phyloP scores from a whole-genome alignment of 2,329 filamentous ascomycete species.

The Ophiocordyceps camponoti-floridani region DNA sequence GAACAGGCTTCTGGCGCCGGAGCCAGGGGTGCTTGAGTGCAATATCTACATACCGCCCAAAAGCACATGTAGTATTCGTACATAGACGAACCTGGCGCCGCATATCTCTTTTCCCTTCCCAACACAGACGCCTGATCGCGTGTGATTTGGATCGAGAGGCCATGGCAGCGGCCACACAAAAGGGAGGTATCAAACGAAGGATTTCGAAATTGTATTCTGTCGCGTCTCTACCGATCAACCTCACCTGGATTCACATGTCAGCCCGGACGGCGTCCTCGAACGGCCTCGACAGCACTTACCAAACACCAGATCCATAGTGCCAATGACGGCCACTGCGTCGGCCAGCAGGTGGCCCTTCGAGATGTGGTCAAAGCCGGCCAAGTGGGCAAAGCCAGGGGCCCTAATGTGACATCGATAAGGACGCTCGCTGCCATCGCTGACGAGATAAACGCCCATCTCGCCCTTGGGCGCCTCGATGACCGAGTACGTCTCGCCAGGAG shows the following conservation, averaged over 20 bases:
- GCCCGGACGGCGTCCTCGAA: conserved; percentile 4
- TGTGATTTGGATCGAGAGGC: conserved; percentile 17
- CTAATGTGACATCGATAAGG: conserved; percentile 97
- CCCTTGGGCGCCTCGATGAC: conserved; percentile 99
- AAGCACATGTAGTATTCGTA: not conserved
- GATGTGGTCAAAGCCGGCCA: conserved; percentile 87
- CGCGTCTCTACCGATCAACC: conserved; percentile 35
- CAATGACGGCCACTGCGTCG: conserved; percentile 91
- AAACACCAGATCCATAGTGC: conserved; percentile 78
- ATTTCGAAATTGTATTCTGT: conserved; percentile 5
- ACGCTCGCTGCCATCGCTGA: conserved; percentile 89
- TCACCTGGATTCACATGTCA: conserved; percentile 29
- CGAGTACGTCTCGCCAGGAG: conserved; percentile 93
- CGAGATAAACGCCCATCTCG: conserved; percentile 95
- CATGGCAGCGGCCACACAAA: conserved; percentile 2
- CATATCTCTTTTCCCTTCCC: not conserved
- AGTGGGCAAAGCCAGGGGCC: conserved; percentile 88
- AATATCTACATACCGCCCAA: not conserved
- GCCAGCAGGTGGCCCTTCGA: conserved; percentile 83
- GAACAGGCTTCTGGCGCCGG: conserved; percentile 43
- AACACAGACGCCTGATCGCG: not conserved
- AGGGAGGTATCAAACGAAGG: not conserved
- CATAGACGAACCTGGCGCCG: not conserved
- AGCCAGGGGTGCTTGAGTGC: conserved; percentile 20
- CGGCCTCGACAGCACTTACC: conserved; percentile 32